Base-by-base conservation (phyloP, 495 filamentous ascomycete genomes). In the Neurospora sp. region DNA sequence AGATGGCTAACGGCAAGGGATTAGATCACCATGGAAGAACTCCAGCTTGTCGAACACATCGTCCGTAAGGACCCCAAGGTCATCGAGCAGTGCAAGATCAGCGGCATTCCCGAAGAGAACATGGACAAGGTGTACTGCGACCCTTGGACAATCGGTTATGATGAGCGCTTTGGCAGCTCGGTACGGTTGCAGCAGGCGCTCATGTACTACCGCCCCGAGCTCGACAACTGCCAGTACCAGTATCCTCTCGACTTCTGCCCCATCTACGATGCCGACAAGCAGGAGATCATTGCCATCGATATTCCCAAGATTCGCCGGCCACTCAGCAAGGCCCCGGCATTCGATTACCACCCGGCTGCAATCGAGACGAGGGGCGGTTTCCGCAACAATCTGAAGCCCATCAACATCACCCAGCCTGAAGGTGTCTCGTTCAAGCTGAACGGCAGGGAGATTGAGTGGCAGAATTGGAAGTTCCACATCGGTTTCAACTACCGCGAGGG, bases 401-500 rank as follows among this genome's bases (percentile, higher is more conserved):
- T 97, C 80, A 90, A 96, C 83, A 95, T 97, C 79, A 95, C 93
- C 1, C 95, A 98, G 83, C 95, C 95, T 0, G 93, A 97, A 73
- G 95, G 95, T 14, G 94, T 97, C 2, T 96, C 93, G 0, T 98
- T 97, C 86, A 88, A 87, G n/a, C 81, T 97, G 48, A 88, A 92
- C 10, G 93, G 92, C 5, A 83, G 94, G 6, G 85, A 85, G n/a
- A 88, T 97, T 46, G 90, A 89, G 69, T 98, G 95, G 95, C 94
- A 97, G 80, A 97, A 97, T 77, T 98, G 94, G 92, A 94, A 88
- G 79, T 88, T 98, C 74, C 95, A 97, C 79, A 89, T 98, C 42
- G 94, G 94, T 18, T 98, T 97, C 87, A 97, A 95, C 86, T 94
- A 97, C 83, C 89, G 93, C n/a, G 94, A 98, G 81, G 94, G 94